These are phyloP conservation scores for Incumbomyces delicatus DNA, from an alignment of 2,329 filamentous ascomycete genomes.

Conservation along the genomic window DNA sequence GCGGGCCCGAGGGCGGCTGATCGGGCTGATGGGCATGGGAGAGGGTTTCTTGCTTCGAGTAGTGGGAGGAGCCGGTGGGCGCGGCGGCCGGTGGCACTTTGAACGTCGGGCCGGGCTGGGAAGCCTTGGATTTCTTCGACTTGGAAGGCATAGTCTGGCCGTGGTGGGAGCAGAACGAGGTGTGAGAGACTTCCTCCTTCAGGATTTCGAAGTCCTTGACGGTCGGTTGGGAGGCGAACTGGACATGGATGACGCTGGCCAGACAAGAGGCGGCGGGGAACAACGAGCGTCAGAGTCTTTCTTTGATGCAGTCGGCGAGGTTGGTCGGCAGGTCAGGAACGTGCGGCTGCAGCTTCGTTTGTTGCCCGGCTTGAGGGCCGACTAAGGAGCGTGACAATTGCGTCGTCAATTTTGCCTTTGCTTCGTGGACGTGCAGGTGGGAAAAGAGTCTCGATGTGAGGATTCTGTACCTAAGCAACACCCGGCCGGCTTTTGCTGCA, in stretches of 20 bases:
- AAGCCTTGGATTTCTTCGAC: constrained; percentile 14
- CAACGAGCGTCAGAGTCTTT: constrained; percentile 2
- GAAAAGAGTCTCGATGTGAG: not conserved
- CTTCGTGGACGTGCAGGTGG: not conserved
- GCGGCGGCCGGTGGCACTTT: not conserved
- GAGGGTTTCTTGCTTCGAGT: constrained; percentile 14
- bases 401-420: not conserved
- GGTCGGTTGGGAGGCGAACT: not conserved
- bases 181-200: not conserved
- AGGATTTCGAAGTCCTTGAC: not conserved
- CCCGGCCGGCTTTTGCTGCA: not conserved
- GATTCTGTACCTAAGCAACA: too few species aligned
- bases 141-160: constrained; percentile 19
- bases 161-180: too few species aligned
- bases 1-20: constrained; percentile 19
- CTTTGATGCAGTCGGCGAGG: not conserved
- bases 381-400: constrained; percentile 4
- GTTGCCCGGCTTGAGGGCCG: too few species aligned
- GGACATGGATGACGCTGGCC: constrained; percentile 2
- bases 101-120: constrained; percentile 11
- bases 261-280: constrained; percentile 4
- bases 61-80: constrained; percentile 11
- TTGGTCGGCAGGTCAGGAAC: too few species aligned
- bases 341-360: too few species aligned
- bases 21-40: constrained; percentile 16